Percentiles rank a stretch among this genome's conserved stretches.
These are phyloP conservation scores for Aaosphaeria arxii DNA, from an alignment of 2,329 filamentous ascomycete species.

Conservation along the genomic window DNA sequence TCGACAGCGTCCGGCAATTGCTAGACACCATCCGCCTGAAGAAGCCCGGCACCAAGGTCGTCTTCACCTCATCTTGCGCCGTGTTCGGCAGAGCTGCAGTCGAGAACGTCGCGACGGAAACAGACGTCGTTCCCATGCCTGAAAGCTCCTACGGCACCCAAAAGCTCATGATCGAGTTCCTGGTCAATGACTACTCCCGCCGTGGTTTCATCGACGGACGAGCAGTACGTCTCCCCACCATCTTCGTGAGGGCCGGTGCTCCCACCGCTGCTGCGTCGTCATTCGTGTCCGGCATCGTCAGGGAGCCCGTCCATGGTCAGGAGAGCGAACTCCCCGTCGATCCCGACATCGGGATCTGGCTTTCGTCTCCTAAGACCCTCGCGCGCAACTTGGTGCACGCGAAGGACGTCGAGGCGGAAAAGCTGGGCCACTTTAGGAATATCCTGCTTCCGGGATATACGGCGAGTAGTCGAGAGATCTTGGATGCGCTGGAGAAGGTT, in stretches of 20 bases:
- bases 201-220: slow-evolving; percentile 58
- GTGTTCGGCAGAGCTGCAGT: slow-evolving; percentile 61
- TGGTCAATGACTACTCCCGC: slow-evolving; percentile 63
- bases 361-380: slow-evolving; percentile 55
- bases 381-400: slow-evolving; percentile 55
- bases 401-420: slow-evolving; percentile 48
- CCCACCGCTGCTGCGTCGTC: slow-evolving; percentile 62
- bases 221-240: slow-evolving; percentile 58
- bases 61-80: slow-evolving; percentile 62
- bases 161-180: slow-evolving; percentile 60
- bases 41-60: slow-evolving; percentile 54
- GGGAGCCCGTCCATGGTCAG: slow-evolving; percentile 58
- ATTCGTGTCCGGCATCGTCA: slow-evolving; percentile 63
- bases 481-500: slow-evolving; percentile 54
- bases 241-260: slow-evolving; percentile 59
- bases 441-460: slow-evolving; percentile 54
- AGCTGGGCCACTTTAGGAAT: slow-evolving; percentile 51
- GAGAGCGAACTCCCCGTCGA: slow-evolving; percentile 52
- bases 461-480: slow-evolving; percentile 55
- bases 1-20: slow-evolving; percentile 56
- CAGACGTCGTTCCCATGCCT: slow-evolving; percentile 55
- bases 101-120: slow-evolving; percentile 30
- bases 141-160: slow-evolving; percentile 62
- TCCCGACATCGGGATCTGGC: slow-evolving; percentile 54
- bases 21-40: slow-evolving; percentile 52